Conservation (phyloP, 2,329 filamentous ascomycete species). For the Aspergillus tubingensis region DNA sequence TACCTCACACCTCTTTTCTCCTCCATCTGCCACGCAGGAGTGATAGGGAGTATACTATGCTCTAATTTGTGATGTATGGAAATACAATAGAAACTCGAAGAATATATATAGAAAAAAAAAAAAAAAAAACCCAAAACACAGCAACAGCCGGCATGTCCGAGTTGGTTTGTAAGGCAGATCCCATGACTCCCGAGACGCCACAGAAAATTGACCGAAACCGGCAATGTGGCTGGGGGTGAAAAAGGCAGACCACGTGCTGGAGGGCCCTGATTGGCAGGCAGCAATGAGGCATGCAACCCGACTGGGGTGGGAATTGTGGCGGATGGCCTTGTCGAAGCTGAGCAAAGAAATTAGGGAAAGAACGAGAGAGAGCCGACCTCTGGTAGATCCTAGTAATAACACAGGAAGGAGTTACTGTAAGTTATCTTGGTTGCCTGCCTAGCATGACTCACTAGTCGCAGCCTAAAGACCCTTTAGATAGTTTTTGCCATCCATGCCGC, state of each 20-base stretch:
- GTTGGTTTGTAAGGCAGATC: not conserved
- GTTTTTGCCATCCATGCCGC: not conserved
- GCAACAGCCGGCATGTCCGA: not conserved
- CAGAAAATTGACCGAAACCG: not conserved
- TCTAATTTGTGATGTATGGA: no score
- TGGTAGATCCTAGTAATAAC: not conserved
- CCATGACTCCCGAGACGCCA: not conserved
- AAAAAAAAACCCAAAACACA: not conserved
- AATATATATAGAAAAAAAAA: no score
- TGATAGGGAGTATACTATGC: no score
- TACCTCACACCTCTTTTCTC: not conserved
- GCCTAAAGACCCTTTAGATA: constrained; percentile 8
- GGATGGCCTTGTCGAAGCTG: not conserved
- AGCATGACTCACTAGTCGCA: constrained; percentile 17
- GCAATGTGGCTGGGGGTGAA: constrained; percentile 15
- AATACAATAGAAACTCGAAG: not conserved
- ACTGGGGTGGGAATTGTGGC: not conserved
- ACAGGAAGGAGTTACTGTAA: not conserved
- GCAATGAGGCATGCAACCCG: constrained; percentile 11
- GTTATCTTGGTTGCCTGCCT: constrained; percentile 18
- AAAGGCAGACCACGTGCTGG: constrained; percentile 10
- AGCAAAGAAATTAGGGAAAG: no score
- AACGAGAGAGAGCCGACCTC: no score
- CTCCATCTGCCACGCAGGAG: not conserved
- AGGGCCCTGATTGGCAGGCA: constrained; percentile 11